Conservation (phyloP, 305 asterid genomes). For the Fraxinus nigra region DNA sequence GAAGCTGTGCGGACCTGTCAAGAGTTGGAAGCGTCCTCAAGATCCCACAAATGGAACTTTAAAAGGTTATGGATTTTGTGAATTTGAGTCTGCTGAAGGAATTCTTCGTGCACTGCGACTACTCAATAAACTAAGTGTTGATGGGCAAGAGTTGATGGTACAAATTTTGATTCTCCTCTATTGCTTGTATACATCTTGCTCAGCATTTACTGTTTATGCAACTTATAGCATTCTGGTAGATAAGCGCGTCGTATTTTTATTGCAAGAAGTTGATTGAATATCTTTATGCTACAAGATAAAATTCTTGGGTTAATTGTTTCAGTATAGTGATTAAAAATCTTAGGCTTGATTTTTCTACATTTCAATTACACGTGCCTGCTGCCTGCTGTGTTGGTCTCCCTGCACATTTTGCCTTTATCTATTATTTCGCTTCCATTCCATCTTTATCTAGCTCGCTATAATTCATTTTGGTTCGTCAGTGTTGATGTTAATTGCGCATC, state of each 20-base stretch:
- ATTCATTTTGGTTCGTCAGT: slow-evolving; percentile 1
- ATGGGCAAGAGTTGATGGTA: slow-evolving; percentile 97
- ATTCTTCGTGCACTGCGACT: slow-evolving; percentile 87
- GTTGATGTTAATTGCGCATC: background rate
- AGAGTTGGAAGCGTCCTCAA: slow-evolving; percentile 98
- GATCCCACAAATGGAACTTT: slow-evolving; percentile 80
- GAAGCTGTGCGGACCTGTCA: slow-evolving; percentile 96
- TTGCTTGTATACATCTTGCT: slow-evolving; percentile 9
- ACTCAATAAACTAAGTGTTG: slow-evolving; percentile 76
- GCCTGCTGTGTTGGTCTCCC: slow-evolving; percentile 8
- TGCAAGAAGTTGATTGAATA: slow-evolving; percentile 3
- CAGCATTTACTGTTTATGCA: slow-evolving; percentile 1
- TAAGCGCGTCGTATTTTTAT: slow-evolving; percentile 7
- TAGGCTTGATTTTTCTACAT: slow-evolving; percentile 7
- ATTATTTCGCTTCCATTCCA: background rate
- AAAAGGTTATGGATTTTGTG: slow-evolving; percentile 93
- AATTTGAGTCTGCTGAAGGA: slow-evolving; percentile 96
- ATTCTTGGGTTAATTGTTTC: slow-evolving; percentile 7
- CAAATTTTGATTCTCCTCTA: slow-evolving; percentile 20
- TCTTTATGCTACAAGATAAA: background rate
- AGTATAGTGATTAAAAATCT: background rate
- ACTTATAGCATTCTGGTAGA: background rate
- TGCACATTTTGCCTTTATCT: background rate
- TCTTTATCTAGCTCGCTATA: background rate
- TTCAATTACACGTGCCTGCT: background rate